Conservation (phyloP, 805 yeast species). For the Kodamaea nitidulidarum region DNA sequence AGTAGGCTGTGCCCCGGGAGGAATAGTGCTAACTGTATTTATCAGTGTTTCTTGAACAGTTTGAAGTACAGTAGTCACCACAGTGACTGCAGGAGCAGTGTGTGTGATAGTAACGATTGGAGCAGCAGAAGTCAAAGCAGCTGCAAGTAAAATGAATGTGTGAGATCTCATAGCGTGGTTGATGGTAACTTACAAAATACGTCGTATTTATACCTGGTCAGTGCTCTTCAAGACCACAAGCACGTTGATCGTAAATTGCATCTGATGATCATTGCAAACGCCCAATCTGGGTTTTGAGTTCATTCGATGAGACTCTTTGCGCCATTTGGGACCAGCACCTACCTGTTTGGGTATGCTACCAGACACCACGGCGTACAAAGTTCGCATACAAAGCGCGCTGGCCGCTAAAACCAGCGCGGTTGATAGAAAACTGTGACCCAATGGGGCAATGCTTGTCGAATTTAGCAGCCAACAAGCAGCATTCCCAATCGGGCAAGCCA, state of each 20-base stretch:
- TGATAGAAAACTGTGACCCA: background rate
- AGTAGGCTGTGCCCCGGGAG: conserved; percentile 1
- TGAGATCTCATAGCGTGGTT: background rate
- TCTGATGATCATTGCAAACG: too few species aligned
- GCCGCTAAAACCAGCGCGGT: background rate
- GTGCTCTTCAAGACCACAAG: background rate
- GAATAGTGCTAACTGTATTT: background rate
- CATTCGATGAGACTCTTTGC: background rate
- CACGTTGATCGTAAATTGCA: too few species aligned
- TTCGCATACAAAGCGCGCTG: background rate
- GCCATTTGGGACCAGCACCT: background rate
- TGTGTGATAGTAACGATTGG: conserved; percentile 15
- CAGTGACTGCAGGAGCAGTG: conserved; percentile 28
- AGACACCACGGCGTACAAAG: background rate
- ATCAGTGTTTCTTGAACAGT: conserved; percentile 8
- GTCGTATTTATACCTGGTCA: background rate
- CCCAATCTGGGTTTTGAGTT: too few species aligned
- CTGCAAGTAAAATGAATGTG: conserved; percentile 5
- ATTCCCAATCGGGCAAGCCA: background rate
- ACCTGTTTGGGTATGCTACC: background rate
- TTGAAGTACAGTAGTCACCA: conserved; percentile 19
- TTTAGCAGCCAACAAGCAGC: conserved; percentile 4
- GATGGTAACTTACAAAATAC: background rate
- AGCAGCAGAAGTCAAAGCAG: conserved; percentile 8
- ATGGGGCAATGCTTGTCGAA: background rate